These are phyloP conservation scores for Lotmaria passim DNA, from an alignment of 208 protist species.

Conservation along the genomic window DNA sequence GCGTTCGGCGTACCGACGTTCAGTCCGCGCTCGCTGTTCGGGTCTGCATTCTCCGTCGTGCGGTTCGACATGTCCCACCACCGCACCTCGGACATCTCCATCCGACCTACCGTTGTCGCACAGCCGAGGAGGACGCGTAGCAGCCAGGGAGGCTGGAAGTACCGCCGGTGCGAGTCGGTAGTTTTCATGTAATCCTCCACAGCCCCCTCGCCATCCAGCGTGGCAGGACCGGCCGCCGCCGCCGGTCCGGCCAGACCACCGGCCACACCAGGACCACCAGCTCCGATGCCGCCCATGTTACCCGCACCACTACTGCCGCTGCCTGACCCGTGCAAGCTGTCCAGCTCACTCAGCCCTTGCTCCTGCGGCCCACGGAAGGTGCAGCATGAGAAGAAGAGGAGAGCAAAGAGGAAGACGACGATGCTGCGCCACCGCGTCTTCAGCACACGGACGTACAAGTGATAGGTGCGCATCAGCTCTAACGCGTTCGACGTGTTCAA, in stretches of 20 bases:
- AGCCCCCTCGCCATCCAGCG: background rate
- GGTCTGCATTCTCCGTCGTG: conserved; percentile 11
- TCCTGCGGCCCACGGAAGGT: conserved; percentile 10
- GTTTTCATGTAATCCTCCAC: background rate
- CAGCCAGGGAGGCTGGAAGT: conserved; percentile 4
- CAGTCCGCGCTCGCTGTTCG: conserved; percentile 12
- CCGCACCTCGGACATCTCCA: conserved; percentile 16
- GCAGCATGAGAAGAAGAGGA: conserved; percentile 29
- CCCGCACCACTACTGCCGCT: background rate
- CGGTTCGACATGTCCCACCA: conserved; percentile 30
- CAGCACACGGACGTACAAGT: conserved; percentile 22
- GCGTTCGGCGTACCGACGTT: conserved; percentile 18
- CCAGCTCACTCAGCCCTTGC: background rate
- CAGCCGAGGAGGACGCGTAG: conserved; percentile 5
- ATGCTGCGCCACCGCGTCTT: conserved; percentile 22
- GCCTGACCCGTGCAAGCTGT: background rate
- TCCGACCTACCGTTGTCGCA: background rate
- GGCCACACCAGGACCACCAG: background rate
- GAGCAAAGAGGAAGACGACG: conserved; percentile 6
- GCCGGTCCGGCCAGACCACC: background rate
- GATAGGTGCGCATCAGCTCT: conserved; percentile 30
- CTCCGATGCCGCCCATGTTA: no score
- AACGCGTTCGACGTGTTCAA: conserved; percentile 12
- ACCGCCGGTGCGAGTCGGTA: background rate
- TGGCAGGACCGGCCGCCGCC: background rate